Conservation (phyloP, 352 stramenopile species). For the Albugo laibachii region DNA sequence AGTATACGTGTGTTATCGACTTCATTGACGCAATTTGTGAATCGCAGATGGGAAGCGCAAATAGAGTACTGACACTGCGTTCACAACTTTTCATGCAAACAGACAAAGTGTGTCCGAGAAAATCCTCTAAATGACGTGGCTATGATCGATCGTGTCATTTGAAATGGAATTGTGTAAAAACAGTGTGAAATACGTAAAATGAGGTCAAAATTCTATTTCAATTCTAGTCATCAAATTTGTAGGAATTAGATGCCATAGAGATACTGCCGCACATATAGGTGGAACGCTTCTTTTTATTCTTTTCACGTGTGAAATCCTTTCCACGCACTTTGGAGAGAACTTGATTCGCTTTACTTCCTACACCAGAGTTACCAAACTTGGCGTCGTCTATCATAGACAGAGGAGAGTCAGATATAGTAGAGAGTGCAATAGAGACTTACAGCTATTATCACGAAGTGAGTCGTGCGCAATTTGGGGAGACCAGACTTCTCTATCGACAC, state of each 20-base stretch:
- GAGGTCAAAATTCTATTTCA: too few relatives aligned
- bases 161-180: too few relatives aligned
- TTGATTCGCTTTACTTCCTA: slow-evolving; percentile 93
- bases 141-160: too few relatives aligned
- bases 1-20: too few relatives aligned
- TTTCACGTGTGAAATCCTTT: slow-evolving; percentile 99
- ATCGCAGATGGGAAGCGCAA: too few relatives aligned
- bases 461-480: slow-evolving; percentile 80
- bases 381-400: slow-evolving; percentile 56
- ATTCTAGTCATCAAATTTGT: slow-evolving; percentile 71
- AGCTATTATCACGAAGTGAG: slow-evolving; percentile 95
- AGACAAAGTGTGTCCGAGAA: too few relatives aligned
- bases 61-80: too few relatives aligned
- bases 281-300: slow-evolving; percentile 99
- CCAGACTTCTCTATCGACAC: slow-evolving; percentile 95
- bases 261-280: slow-evolving; percentile 91
- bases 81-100: too few relatives aligned
- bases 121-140: too few relatives aligned
- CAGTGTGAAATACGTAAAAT: too few relatives aligned
- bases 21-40: too few relatives aligned
- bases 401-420: neutral
- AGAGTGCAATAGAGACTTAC: slow-evolving; percentile 13
- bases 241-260: slow-evolving; percentile 84
- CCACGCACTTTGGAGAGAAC: slow-evolving; percentile 94
- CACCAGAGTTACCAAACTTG: slow-evolving; percentile 90